Evolutionary conservation across 768 basidiomycete species (phyloP).

Genomic region (Boletus pseudo-olivaceus): DNA sequence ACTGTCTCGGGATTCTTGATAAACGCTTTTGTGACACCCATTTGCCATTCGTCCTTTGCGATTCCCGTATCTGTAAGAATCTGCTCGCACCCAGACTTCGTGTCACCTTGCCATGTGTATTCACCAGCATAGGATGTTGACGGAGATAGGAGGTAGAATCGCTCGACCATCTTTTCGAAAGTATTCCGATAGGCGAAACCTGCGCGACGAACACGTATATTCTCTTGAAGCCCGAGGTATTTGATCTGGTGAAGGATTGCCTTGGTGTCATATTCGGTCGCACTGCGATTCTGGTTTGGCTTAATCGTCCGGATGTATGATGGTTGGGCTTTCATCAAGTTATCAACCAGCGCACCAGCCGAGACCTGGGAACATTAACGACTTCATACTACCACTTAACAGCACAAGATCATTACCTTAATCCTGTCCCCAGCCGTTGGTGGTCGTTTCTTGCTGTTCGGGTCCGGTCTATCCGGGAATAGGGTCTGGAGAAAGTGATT

Average conservation of each 20-base stretch:
- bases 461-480: slow-evolving; percentile 94
- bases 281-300: slow-evolving; percentile 93
- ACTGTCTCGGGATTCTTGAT: slow-evolving; percentile 99
- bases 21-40: slow-evolving; percentile 98
- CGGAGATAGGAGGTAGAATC: slow-evolving; percentile 94
- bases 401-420: slow-evolving; percentile 51
- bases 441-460: slow-evolving; percentile 95
- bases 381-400: not conserved
- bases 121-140: slow-evolving; percentile 98
- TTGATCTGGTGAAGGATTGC: slow-evolving; percentile 99
- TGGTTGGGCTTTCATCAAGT: slow-evolving; percentile 95
- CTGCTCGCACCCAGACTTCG: slow-evolving; percentile 86
- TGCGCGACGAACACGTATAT: slow-evolving; percentile 94
- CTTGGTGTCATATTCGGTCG: slow-evolving; percentile 89
- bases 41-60: slow-evolving; percentile 97
- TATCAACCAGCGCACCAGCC: slow-evolving; percentile 95
- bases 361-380: slow-evolving; percentile 51
- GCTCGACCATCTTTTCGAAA: slow-evolving; percentile 98
- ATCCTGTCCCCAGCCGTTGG: slow-evolving; percentile 98
- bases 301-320: slow-evolving; percentile 99
- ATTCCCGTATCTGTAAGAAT: slow-evolving; percentile 96
- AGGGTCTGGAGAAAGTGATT: slow-evolving; percentile 85
- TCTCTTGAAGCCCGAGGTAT: slow-evolving; percentile 97
- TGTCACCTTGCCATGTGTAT: slow-evolving; percentile 92
- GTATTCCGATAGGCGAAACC: slow-evolving; percentile 98